phyloP scores from a whole-genome alignment of 1,139 yeast genomes.

The Candida albicans region DNA sequence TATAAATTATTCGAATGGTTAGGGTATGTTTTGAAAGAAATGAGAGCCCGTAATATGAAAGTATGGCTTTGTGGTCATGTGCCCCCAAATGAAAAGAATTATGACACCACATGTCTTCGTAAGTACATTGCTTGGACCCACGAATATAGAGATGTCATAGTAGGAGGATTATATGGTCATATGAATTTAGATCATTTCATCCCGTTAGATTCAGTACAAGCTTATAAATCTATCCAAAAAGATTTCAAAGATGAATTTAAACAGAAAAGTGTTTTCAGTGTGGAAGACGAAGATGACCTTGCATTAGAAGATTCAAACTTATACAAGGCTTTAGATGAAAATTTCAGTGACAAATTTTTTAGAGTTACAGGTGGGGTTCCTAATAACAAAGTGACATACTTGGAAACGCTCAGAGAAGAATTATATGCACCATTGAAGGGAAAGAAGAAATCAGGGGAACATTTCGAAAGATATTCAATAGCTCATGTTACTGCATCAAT shows the following conservation, averaged over 20 bases:
- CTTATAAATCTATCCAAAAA: conserved; percentile 52
- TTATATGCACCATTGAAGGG: conserved; percentile 52
- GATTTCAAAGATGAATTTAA: conserved; percentile 14
- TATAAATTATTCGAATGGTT: conserved; percentile 76
- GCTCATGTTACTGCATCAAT: conserved; percentile 73
- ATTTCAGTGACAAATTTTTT: conserved; percentile 20
- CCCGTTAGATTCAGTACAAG: conserved; percentile 69
- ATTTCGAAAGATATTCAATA: conserved; percentile 62
- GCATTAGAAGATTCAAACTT: conserved; percentile 20
- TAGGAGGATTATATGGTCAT: conserved; percentile 85
- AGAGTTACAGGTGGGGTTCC: conserved; percentile 61
- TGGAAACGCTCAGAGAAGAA: conserved; percentile 54
- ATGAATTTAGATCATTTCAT: conserved; percentile 87
- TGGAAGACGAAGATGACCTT: conserved; percentile 16
- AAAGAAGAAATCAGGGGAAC: conserved; percentile 41
- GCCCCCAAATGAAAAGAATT: conserved; percentile 79
- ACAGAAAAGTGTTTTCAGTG: conserved; percentile 3
- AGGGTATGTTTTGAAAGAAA: conserved; percentile 69
- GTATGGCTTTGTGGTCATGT: conserved; percentile 89
- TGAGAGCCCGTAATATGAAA: conserved; percentile 73
- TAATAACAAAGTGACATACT: conserved; percentile 57
- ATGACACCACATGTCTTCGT: conserved; percentile 67
- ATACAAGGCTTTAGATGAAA: conserved; percentile 15
- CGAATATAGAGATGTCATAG: conserved; percentile 77
- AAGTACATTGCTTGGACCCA: conserved; percentile 76